Evolutionary conservation across 768 basidiomycete genomes (phyloP), one percentile per base, ranked within the genome.

Genomic region (Goffeauzyma gilvescens): DNA sequence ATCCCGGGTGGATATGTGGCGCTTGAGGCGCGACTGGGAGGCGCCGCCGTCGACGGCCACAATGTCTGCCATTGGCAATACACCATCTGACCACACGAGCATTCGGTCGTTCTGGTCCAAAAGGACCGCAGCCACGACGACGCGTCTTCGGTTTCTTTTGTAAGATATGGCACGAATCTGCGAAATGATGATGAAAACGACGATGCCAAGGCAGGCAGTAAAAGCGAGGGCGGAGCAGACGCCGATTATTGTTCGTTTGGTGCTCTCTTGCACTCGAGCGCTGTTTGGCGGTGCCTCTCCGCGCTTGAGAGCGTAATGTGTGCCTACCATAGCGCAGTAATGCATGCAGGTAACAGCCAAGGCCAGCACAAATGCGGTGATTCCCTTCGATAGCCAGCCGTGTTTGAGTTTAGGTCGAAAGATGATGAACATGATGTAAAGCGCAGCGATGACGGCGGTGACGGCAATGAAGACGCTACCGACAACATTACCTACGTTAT

Each of bases 361-460:
- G 9, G 58, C 60, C 10, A 65, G 50, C n/a, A 65, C 52, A 20
- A 53, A 34, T 14, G 62, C 61, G 6, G 62, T 57, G 23, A 38
- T 47, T 10, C 59, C 42, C 41, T 60, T 62, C 39, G 56, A 54
- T 4, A 51, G n/a, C 52, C 54, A 60, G 10, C 52, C 58, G 34
- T 65, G 64, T 42, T 58, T 55, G 39, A 65, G 54, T 46, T 65
- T 65, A 2, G 64, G 64, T 23, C 62, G 53, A 20, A 65, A 51
- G 52, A 65, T 59, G 51, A 65, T 53, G 53, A 65, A 65, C 59
- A 65, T 58, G 54, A 63, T 60, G 48, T 64, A 65, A 2, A 65
- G 55, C 4, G 56, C 64, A 21, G 55, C 49, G 43, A 55, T 42
- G 23, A 64, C 60, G 2, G 64, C 61, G 14, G 49, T 54, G 42